Evolutionary conservation across 768 basidiomycete species (phyloP).

Genomic region (Artomyces pyxidatus): DNA sequence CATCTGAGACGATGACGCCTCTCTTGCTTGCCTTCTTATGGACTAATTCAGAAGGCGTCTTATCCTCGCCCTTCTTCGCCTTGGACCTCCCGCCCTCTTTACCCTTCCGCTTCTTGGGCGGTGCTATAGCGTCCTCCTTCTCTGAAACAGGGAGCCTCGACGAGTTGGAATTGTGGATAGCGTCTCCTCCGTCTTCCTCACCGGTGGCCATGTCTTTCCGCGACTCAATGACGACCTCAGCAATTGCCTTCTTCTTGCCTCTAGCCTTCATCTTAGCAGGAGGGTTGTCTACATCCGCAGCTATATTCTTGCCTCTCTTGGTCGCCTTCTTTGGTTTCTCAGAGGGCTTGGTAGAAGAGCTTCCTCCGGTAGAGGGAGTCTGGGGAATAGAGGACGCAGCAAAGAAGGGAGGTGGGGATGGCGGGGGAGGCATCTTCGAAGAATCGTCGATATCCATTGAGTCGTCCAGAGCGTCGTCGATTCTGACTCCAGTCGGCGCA

Average conservation of each 20-base stretch:
- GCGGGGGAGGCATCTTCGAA: slow-evolving; percentile 1
- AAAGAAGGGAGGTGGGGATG: slow-evolving; percentile 2
- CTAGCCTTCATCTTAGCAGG: slow-evolving; percentile 12
- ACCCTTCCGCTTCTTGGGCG: too few species aligned
- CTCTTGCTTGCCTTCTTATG: slow-evolving; percentile 4
- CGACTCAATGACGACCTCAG: slow-evolving; percentile 19
- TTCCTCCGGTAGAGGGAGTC: background rate
- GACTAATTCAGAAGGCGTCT: too few species aligned
- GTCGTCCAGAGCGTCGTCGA: background rate
- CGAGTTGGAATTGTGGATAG: slow-evolving; percentile 1
- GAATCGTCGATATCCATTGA: background rate
- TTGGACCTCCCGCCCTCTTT: too few species aligned
- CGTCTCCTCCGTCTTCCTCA: slow-evolving; percentile 9
- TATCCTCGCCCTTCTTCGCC: too few species aligned
- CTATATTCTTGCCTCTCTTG: slow-evolving; percentile 14
- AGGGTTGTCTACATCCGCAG: slow-evolving; percentile 2
- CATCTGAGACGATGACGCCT: slow-evolving; percentile 16
- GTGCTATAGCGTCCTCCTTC: too few species aligned
- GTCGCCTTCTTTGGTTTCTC: slow-evolving; percentile 5
- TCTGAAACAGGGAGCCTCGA: too few species aligned
- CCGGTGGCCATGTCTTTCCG: slow-evolving; percentile 16
- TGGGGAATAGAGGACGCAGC: slow-evolving; percentile 8
- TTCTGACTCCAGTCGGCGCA: background rate
- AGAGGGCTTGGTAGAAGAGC: background rate
- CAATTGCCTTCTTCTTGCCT: slow-evolving; percentile 11